These are phyloP conservation scores for Smittium mucronatum DNA, from an alignment of 371 early-diverging fungal genomes.

Conservation along the genomic window DNA sequence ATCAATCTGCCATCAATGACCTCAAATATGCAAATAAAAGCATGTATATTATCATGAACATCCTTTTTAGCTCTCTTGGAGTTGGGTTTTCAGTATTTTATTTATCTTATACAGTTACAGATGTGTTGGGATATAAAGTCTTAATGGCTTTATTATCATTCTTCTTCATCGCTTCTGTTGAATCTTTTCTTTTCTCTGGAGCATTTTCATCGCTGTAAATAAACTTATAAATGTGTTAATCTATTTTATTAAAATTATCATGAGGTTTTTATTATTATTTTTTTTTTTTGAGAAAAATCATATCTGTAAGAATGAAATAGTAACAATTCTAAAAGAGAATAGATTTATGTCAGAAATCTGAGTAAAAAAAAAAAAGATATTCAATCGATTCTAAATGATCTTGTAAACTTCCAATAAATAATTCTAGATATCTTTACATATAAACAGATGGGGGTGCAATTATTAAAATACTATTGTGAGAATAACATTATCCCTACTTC, in stretches of 20 bases:
- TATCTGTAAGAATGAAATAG: neutral
- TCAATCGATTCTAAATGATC: too few species aligned
- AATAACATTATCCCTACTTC: too few species aligned
- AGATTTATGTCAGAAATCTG: too few species aligned
- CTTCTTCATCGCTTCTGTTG: neutral
- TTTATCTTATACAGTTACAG: slow-evolving; percentile 23
- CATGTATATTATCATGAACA: slow-evolving; percentile 24
- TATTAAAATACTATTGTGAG: too few species aligned
- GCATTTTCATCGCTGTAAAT: neutral
- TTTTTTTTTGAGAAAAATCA: neutral
- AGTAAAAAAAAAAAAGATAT: too few species aligned
- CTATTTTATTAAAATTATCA: too few species aligned
- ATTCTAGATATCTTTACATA: too few species aligned
- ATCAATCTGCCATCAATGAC: slow-evolving; percentile 11
- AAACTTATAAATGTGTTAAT: too few species aligned
- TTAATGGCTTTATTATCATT: neutral
- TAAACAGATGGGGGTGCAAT: too few species aligned
- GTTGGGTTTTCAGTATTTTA: slow-evolving; percentile 31
- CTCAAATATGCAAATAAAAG: slow-evolving; percentile 17
- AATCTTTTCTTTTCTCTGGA: neutral
- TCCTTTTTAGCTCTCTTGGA: slow-evolving; percentile 30
- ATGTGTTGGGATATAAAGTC: slow-evolving; percentile 17
- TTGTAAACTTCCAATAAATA: too few species aligned
- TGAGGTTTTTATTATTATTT: neutral
- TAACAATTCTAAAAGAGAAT: too few species aligned